Evolutionary conservation across 192 early-diverging fungal species (phyloP).

Genomic region (Geosiphon pyriformis): DNA sequence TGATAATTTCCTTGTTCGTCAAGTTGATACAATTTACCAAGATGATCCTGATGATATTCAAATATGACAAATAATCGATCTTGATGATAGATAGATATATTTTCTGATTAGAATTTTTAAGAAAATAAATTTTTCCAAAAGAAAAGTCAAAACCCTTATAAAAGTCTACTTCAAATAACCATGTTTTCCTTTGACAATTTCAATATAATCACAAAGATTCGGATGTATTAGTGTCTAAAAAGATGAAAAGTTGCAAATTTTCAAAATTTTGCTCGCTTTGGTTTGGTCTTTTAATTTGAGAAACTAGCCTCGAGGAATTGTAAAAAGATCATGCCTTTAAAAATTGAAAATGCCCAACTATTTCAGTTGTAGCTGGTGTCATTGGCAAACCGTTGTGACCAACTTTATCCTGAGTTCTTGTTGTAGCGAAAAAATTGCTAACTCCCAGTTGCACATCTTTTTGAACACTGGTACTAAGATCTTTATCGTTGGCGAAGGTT

Average conservation of each 20-base stretch:
- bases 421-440: constrained; percentile 16
- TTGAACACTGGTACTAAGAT: constrained; percentile 6
- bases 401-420: constrained; percentile 27
- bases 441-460: constrained; percentile 19
- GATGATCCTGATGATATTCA: constrained; percentile 33
- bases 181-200: constrained; percentile 57
- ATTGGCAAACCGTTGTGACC: constrained; percentile 13
- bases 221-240: constrained; percentile 50
- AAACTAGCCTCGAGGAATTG: neutral
- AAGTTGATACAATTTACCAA: constrained; percentile 40
- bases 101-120: neutral
- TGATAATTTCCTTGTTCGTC: constrained; percentile 20
- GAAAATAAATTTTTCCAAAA: neutral
- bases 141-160: neutral
- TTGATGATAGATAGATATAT: constrained; percentile 19
- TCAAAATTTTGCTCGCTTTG: neutral
- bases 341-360: constrained; percentile 43
- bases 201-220: constrained; percentile 59
- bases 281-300: neutral
- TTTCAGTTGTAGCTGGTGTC: constrained; percentile 41
- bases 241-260: neutral
- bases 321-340: constrained; percentile 30
- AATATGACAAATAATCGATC: constrained; percentile 48
- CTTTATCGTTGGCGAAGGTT: constrained; percentile 24
- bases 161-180: constrained; percentile 32